Percentiles rank a stretch among this genome's conserved stretches.
phyloP scores from a whole-genome alignment of 2,329 filamentous ascomycete species.

The Penicillium crustosum region DNA sequence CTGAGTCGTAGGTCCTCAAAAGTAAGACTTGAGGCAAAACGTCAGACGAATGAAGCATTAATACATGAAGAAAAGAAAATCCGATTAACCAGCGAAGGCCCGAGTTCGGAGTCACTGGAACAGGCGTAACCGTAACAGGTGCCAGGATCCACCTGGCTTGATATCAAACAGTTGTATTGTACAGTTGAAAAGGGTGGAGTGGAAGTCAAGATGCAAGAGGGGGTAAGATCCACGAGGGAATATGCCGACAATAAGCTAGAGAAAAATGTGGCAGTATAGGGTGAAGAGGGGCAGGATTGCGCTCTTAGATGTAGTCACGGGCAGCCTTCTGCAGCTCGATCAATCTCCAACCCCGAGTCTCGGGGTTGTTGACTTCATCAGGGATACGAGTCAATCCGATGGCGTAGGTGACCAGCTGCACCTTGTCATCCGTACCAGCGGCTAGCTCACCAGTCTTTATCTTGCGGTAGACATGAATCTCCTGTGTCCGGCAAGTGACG shows the following conservation, averaged over 20 bases:
- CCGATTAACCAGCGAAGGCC: slow-evolving; percentile 20
- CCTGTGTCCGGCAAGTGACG: slow-evolving; percentile 92
- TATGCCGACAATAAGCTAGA: slow-evolving; percentile 17
- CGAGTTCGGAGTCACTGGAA: slow-evolving; percentile 26
- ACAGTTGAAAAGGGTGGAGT: slow-evolving; percentile 37
- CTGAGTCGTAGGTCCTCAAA: background rate
- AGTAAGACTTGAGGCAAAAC: background rate
- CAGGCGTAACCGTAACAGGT: slow-evolving; percentile 29
- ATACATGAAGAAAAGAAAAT: slow-evolving; percentile 27
- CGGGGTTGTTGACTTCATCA: slow-evolving; percentile 94
- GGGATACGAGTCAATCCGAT: slow-evolving; percentile 92
- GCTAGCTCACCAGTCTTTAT: slow-evolving; percentile 85
- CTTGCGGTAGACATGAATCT: slow-evolving; percentile 95
- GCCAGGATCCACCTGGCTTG: slow-evolving; percentile 38
- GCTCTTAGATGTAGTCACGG: slow-evolving; percentile 73
- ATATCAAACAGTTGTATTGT: slow-evolving; percentile 42
- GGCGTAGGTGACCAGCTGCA: slow-evolving; percentile 96
- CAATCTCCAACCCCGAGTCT: slow-evolving; percentile 93
- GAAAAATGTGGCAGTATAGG: background rate
- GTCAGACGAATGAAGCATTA: slow-evolving; percentile 19
- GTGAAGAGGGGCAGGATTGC: background rate
- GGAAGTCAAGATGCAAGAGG: slow-evolving; percentile 29
- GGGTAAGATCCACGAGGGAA: slow-evolving; percentile 18
- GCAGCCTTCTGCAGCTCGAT: slow-evolving; percentile 99
- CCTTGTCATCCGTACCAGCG: slow-evolving; percentile 97